Percentiles rank a stretch among this genome's conserved stretches.
Conservation (phyloP, 208 protist genomes). For the Trypanosoma caninum region DNA sequence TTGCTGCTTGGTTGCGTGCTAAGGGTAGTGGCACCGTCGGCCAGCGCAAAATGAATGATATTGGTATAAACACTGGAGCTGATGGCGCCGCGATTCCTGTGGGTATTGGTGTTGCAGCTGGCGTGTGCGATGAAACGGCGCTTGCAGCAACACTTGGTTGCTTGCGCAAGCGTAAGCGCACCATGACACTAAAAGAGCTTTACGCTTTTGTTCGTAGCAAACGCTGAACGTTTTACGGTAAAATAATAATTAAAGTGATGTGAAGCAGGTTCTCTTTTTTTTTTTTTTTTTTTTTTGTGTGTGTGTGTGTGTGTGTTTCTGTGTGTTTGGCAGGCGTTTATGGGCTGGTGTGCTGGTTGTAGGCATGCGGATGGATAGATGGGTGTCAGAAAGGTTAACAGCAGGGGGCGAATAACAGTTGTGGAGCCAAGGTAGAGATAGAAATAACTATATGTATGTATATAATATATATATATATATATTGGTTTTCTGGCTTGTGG, state of each 20-base stretch:
- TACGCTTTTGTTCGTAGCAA: slow-evolving; percentile 25
- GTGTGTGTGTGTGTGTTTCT: background rate
- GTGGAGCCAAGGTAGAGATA: no score
- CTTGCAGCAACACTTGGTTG: slow-evolving; percentile 22
- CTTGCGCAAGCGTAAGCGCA: slow-evolving; percentile 25
- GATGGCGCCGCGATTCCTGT: no score
- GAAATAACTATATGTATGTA: no score
- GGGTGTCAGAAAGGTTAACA: no score
- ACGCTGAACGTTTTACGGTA: background rate
- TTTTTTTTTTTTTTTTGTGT: background rate
- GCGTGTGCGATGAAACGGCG: slow-evolving; percentile 25
- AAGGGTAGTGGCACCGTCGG: background rate
- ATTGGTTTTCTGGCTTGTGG: no score
- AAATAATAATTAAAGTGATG: background rate
- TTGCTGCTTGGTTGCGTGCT: slow-evolving; percentile 42
- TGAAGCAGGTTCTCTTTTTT: background rate
- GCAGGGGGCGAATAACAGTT: no score
- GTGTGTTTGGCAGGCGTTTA: background rate
- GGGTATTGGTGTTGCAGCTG: background rate
- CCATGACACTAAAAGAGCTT: slow-evolving; percentile 31
- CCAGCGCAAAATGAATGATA: background rate
- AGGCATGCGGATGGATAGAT: no score
- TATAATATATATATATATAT: no score
- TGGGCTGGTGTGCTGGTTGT: no score
- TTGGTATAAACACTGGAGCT: background rate